Evolutionary conservation across 1,284 basidiomycete genomes (phyloP), one percentile per base, ranked within the genome.

Genomic region (Cryptococcus sp.): DNA sequence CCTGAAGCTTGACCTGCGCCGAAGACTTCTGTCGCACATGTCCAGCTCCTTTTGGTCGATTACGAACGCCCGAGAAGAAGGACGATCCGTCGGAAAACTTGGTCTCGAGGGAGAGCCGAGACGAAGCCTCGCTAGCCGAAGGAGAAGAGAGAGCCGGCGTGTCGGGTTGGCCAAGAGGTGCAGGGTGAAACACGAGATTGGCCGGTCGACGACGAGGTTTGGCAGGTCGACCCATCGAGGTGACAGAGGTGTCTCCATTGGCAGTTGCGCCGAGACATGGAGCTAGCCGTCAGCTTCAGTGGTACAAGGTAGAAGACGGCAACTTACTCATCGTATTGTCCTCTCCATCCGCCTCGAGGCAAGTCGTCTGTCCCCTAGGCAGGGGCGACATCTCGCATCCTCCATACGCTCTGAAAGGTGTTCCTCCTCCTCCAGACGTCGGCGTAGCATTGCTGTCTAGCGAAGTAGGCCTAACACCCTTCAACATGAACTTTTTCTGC

Each of bases 131-230:
- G 0, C 63, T 66, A 0, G 64, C 59, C 2, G 65, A 65, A 33
- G 65, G 60, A 5, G 65, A 68, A 14, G 56, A 62, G 14, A 71
- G 55, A 26, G 59, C 60, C 2, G 68, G 66, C 0, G 63, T 65
- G 16, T 61, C 59, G 18, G 58, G 36, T n/a, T 47, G 47, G 16
- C 49, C 46, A 19, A 33, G 3, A 4, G 42, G 22, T 18, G 45
- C 52, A 26, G 53, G 45, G 3, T 42, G 23, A 28, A 65, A 49
- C 14, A 51, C 40, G 28, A 66, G 56, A 2, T 59, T 53, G 23
- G 58, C 53, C 14, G 62, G 65, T 38, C 59, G 57, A 24, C 60
- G 57, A 31, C 59, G 56, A 7, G 50, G 46, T 35, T 54, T 58
- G 33, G 51, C 35, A 19, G 62, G 60, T 26, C 62, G 56, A 14